Base-by-base conservation (phyloP, 257 asterid genomes). In the Anisodus acutangulus region DNA sequence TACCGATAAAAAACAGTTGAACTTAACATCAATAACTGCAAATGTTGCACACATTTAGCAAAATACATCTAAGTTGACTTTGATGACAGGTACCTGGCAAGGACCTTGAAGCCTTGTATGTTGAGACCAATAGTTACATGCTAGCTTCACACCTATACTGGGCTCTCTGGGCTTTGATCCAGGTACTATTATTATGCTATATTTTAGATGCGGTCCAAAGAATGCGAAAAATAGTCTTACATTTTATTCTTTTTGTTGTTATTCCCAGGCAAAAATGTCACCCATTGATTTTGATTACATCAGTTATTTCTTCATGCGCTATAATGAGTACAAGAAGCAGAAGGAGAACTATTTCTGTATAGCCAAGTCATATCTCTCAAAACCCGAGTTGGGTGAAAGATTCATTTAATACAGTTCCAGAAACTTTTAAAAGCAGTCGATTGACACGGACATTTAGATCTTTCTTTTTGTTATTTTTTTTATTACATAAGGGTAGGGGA, bases 111-210 rank as follows among this genome's bases (percentile, higher is more conserved):
- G 92, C 93, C 83, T 91, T 95, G 37, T 94, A 91, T 62, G 91
- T 85, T 26, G 99, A 95, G 93, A 89, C 98, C 66, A 93, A 84
- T 81, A 79, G 85, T 26, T 95, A 91, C 89, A 94, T 93, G 98
- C 86, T 95, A 51, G 96, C 97, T 59, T 94, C 99, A 78, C 99
- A 95, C 89, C 82, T 94, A 83, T 94, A 88, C 89, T 95, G 98
- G 99, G 99, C 95, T 66, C 76, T 94, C 79, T 95, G 99, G 99
- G 98, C 98, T 78, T 89, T 95, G 83, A 95, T 95, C 90, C 99
- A 95, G 99, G 99, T 95, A 84, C 35, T 17, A n/a, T 41, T 74
- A 58, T 83, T 74, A 31, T 80, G 83, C 80, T 79, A 49, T 54
- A 55, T 41, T 37, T 83, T 83, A 22, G 5, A 64, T 17, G 60